Percentiles rank a stretch among this genome's conserved stretches.
These are phyloP conservation scores for Xylariales sp. DNA, from an alignment of 2,329 filamentous ascomycete species.

Conservation along the genomic window DNA sequence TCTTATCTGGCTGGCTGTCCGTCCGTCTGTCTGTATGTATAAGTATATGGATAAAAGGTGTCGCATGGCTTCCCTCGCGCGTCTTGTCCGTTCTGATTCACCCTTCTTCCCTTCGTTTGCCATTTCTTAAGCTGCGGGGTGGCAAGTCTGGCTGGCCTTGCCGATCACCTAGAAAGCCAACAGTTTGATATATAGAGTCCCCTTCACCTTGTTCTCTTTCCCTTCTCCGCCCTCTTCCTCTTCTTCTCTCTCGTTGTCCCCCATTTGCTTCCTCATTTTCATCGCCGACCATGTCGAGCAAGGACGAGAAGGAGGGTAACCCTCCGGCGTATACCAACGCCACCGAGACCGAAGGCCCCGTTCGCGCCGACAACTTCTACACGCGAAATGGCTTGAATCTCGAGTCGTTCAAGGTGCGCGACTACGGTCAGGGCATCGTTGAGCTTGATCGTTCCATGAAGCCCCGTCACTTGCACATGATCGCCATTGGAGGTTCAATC, in stretches of 20 bases:
- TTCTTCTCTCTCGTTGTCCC: background rate
- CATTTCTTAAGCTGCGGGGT: conserved; percentile 11
- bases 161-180: conserved; percentile 20
- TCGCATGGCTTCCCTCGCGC: conserved; percentile 33
- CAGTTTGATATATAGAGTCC: conserved; percentile 5
- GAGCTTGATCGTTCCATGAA: conserved; percentile 58
- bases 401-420: conserved; percentile 57
- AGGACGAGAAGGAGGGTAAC: conserved; percentile 48
- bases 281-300: conserved; percentile 41
- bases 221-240: background rate
- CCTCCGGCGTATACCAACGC: conserved; percentile 42
- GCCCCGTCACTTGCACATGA: conserved; percentile 64
- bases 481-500: conserved; percentile 66
- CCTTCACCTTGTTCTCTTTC: conserved; percentile 1
- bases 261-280: background rate
- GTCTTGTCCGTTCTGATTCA: conserved; percentile 7
- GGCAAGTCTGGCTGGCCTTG: conserved; percentile 19
- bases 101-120: conserved; percentile 24
- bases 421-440: conserved; percentile 51
- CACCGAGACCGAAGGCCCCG: conserved; percentile 34
- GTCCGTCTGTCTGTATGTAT: conserved; percentile 20
- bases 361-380: conserved; percentile 47
- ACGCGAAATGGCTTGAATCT: conserved; percentile 57
- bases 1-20: background rate
- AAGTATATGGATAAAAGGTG: conserved; percentile 31